Percentiles rank a stretch among this genome's conserved stretches.
These are phyloP conservation scores for Ensete ventricosum DNA, from an alignment of 176 grass and related monocot species.

Conservation along the genomic window DNA sequence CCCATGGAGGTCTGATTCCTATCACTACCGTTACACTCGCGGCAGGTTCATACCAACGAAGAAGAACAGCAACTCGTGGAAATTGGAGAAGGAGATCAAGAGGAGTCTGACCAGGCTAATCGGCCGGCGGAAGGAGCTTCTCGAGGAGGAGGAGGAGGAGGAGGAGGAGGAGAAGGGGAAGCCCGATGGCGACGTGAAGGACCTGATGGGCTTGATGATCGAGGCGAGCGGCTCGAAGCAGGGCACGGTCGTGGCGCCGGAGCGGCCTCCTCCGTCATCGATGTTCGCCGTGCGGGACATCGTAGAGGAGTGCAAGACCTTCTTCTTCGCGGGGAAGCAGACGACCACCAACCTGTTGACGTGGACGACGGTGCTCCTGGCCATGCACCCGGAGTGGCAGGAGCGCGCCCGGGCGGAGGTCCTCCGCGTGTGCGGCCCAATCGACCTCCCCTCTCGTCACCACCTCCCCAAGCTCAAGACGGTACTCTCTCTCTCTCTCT, in stretches of 20 bases:
- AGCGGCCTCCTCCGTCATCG: conserved; percentile 9
- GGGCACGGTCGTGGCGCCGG: neutral
- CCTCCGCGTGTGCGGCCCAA: neutral
- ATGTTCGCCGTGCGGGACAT: conserved; percentile 63
- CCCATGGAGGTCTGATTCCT: neutral
- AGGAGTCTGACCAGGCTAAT: conserved; percentile 73
- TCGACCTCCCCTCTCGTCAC: neutral
- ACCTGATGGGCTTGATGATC: neutral
- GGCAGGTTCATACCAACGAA: conserved; percentile 80
- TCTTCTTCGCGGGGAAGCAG: neutral
- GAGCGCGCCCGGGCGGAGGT: conserved; percentile 23
- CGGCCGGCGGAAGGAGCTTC: conserved; percentile 31
- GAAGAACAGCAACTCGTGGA: conserved; percentile 97
- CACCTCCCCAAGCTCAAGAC: neutral
- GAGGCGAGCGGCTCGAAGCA: neutral
- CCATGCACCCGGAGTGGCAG: conserved; percentile 97
- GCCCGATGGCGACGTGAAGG: neutral
- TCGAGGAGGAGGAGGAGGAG: neutral
- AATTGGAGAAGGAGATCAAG: conserved; percentile 87
- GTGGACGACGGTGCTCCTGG: conserved; percentile 78
- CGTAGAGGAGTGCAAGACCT: conserved; percentile 91
- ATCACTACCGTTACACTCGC: neutral
- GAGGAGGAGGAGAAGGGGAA: conserved; percentile 25
- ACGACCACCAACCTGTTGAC: conserved; percentile 41
- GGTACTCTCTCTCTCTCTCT: neutral